Evolutionary conservation across 495 filamentous ascomycete species (phyloP).

Genomic region (Geopyxis carbonaria): DNA sequence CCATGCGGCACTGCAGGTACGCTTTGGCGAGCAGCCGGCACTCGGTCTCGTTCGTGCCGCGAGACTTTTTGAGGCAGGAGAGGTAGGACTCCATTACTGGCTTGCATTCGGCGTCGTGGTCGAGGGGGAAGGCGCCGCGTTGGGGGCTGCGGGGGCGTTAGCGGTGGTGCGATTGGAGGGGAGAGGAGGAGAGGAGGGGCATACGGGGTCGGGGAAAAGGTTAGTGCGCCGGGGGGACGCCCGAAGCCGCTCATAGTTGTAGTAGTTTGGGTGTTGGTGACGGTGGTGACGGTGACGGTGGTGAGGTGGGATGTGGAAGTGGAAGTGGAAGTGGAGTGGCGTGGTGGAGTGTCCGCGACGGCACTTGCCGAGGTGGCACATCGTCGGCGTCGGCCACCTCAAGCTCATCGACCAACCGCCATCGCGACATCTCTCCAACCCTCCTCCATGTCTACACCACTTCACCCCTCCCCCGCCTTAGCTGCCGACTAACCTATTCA

Average conservation of each 20-base stretch:
- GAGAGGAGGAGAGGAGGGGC: not conserved
- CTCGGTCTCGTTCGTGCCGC: slow-evolving; percentile 67
- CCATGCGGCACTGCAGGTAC: slow-evolving; percentile 87
- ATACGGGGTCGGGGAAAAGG: slow-evolving; percentile 23
- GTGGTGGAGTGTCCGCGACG: too few species aligned
- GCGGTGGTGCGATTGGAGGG: not conserved
- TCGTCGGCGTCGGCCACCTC: too few species aligned
- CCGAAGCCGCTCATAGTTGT: slow-evolving; percentile 23
- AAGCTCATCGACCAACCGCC: too few species aligned
- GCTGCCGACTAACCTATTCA: too few species aligned
- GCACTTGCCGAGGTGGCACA: too few species aligned
- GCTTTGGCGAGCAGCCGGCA: slow-evolving; percentile 72
- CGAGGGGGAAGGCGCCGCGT: slow-evolving; percentile 88
- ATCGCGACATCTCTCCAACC: not conserved
- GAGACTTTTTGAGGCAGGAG: slow-evolving; percentile 60
- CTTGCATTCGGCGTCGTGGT: slow-evolving; percentile 95
- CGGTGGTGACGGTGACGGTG: not conserved
- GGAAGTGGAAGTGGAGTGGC: too few species aligned
- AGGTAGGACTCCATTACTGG: slow-evolving; percentile 68
- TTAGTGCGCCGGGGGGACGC: slow-evolving; percentile 20
- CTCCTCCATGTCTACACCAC: not conserved
- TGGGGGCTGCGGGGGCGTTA: slow-evolving; percentile 80
- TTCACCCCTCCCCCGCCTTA: too few species aligned
- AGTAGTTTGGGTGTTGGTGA: too few species aligned
- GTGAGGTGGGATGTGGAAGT: not conserved